These are phyloP conservation scores for Solanum tarijense DNA, from an alignment of 257 asterid species.

Conservation along the genomic window DNA sequence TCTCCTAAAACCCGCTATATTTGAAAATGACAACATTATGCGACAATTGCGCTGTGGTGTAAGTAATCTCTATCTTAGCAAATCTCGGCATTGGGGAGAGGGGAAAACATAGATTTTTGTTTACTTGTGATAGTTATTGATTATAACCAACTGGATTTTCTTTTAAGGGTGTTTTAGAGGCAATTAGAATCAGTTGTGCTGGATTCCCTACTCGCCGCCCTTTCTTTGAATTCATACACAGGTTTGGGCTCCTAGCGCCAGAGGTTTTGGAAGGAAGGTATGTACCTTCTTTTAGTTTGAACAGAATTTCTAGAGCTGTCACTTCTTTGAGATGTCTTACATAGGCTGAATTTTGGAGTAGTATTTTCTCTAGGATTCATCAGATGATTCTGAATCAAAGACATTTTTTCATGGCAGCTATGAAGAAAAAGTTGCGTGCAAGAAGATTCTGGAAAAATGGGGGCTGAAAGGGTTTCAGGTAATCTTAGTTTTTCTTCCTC, in stretches of 20 bases:
- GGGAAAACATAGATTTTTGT: not conserved
- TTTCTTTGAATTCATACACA: constrained; percentile 81
- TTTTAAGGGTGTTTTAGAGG: constrained; percentile 95
- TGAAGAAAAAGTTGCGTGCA: constrained; percentile 78
- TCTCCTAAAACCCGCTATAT: constrained; percentile 88
- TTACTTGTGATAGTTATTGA: constrained; percentile 14
- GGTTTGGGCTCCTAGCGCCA: constrained; percentile 96
- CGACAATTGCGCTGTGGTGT: constrained; percentile 98
- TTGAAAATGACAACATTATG: constrained; percentile 81
- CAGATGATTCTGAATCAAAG: constrained; percentile 6
- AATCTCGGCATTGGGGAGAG: not conserved
- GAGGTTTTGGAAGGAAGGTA: constrained; percentile 79
- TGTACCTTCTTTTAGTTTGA: constrained; percentile 8
- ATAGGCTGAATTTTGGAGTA: not conserved
- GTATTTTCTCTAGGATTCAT: not conserved
- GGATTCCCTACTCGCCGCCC: constrained; percentile 99
- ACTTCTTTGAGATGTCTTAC: not conserved
- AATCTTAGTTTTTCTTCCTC: not conserved
- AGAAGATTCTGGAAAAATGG: constrained; percentile 80
- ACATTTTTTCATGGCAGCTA: constrained; percentile 43
- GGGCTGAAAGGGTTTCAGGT: constrained; percentile 92
- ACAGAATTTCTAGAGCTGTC: constrained; percentile 5
- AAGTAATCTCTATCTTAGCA: constrained; percentile 26
- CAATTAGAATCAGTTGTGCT: constrained; percentile 96
- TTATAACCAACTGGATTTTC: constrained; percentile 14